These are phyloP conservation scores for Phytophthora nicotianae DNA, from an alignment of 352 stramenopile genomes.

Conservation along the genomic window DNA sequence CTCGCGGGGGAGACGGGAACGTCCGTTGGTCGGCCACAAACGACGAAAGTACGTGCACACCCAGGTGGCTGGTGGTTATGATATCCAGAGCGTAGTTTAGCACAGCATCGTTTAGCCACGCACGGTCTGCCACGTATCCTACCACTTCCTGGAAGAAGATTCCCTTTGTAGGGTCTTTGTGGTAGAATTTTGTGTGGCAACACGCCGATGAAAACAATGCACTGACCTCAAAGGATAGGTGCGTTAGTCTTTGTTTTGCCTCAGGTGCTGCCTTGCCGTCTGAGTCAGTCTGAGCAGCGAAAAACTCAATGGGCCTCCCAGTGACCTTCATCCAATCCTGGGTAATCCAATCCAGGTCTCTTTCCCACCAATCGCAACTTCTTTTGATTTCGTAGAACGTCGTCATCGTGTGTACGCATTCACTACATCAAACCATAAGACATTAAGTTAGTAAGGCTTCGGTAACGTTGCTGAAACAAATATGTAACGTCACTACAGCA, in stretches of 20 bases:
- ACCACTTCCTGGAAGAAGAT: not conserved
- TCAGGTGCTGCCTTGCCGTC: not conserved
- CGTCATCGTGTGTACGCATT: not conserved
- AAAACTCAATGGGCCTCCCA: not conserved
- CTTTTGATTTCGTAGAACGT: not conserved
- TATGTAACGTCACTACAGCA: not conserved
- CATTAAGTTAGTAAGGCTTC: not conserved
- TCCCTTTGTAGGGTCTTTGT: not conserved
- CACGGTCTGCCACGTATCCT: not conserved
- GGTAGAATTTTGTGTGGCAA: not conserved
- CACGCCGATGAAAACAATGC: not conserved
- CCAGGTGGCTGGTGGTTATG: not conserved
- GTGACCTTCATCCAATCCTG: not conserved
- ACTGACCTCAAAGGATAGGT: not conserved
- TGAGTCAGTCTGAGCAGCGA: not conserved
- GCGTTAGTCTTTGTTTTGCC: not conserved
- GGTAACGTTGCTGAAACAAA: not conserved
- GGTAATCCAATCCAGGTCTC: not conserved
- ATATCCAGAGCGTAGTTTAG: not conserved
- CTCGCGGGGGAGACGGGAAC: not conserved
- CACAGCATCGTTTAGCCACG: not conserved
- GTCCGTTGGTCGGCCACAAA: not conserved
- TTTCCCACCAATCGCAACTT: not conserved
- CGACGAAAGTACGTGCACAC: not conserved
- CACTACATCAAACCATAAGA: not conserved